Evolutionary conservation across 805 yeast genomes (phyloP).

Genomic region (Maudiozyma pseudohumilis): DNA sequence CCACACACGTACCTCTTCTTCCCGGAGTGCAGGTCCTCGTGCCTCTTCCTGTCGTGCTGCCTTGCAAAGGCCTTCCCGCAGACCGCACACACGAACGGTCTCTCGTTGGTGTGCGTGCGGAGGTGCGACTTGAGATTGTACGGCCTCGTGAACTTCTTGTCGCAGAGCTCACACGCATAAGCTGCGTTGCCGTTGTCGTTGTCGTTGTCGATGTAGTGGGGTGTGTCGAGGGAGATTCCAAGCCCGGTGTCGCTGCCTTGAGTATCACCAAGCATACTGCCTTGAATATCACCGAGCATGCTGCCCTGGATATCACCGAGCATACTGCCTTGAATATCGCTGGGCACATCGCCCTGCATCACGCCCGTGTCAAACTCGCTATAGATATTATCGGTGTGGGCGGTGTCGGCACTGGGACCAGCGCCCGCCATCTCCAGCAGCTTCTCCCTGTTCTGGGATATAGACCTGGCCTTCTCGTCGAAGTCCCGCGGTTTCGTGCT

Average conservation of each 20-base stretch:
- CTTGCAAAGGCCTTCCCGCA: conserved; percentile 81
- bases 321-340: neutral
- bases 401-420: conserved; percentile 6
- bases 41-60: conserved; percentile 68
- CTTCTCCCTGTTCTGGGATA: conserved; percentile 26
- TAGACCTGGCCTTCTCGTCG: conserved; percentile 24
- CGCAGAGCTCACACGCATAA: conserved; percentile 70
- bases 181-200: conserved; percentile 7
- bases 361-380: neutral
- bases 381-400: conserved; percentile 7
- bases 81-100: conserved; percentile 61
- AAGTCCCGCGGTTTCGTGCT: conserved; percentile 11
- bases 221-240: neutral
- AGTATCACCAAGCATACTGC: neutral
- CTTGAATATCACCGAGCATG: neutral
- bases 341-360: neutral
- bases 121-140: conserved; percentile 86
- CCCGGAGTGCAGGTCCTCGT: conserved; percentile 67
- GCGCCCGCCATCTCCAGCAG: conserved; percentile 24
- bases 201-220: neutral
- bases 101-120: conserved; percentile 80
- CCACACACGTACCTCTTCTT: conserved; percentile 65
- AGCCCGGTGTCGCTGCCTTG: neutral
- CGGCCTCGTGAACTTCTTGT: conserved; percentile 81
- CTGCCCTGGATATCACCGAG: neutral